phyloP scores from a whole-genome alignment of 176 grass and related monocot genomes.

The Phoenix dactylifera region DNA sequence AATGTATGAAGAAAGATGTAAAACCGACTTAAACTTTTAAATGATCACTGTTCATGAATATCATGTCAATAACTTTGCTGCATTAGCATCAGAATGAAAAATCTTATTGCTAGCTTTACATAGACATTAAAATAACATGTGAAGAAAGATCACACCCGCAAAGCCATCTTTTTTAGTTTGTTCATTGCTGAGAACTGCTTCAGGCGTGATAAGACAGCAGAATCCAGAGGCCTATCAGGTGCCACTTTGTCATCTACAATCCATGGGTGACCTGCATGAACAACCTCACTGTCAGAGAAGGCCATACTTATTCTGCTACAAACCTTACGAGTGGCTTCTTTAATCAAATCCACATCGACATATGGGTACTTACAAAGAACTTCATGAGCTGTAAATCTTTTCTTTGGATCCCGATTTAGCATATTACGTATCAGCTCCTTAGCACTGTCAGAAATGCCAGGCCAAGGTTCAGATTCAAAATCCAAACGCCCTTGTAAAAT shows the following conservation, averaged over 20 bases:
- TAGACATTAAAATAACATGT: no score
- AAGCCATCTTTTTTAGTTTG: constrained; percentile 82
- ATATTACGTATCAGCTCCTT: constrained; percentile 94
- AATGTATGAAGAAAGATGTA: no score
- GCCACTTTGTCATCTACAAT: constrained; percentile 93
- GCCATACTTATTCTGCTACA: constrained; percentile 1
- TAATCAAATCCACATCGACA: no score
- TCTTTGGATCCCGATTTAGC: constrained; percentile 78
- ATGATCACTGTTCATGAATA: no score
- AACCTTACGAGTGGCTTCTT: no score
- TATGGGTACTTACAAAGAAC: constrained; percentile 71
- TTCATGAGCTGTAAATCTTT: constrained; percentile 72
- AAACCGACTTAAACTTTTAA: no score
- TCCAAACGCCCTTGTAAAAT: constrained; percentile 87
- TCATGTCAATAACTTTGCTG: no score
- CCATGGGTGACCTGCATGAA: constrained; percentile 80
- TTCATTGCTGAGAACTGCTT: constrained; percentile 19
- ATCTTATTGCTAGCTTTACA: no score
- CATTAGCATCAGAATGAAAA: no score
- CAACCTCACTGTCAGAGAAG: constrained; percentile 13
- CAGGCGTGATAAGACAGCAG: constrained; percentile 12
- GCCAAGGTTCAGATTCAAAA: constrained; percentile 98
- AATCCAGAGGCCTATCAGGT: constrained; percentile 88
- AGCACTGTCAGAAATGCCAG: constrained; percentile 77
- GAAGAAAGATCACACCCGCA: constrained; percentile 44